Evolutionary conservation across 306 rosid genomes (phyloP).

Genomic region (Begonia masoniana): DNA sequence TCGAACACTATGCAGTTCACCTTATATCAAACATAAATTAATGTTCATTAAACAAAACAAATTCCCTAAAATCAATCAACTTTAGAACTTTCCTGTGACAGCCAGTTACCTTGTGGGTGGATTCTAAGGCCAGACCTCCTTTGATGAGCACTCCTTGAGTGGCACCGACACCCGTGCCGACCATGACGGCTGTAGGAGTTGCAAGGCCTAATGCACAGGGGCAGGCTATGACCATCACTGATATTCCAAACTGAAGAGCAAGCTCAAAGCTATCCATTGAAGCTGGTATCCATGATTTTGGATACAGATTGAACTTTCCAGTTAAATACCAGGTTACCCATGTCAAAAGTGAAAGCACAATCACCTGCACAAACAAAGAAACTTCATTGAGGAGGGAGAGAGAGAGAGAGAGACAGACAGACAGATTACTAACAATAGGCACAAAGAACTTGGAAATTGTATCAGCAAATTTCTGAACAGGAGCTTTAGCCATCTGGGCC

Average conservation of each 20-base stretch:
- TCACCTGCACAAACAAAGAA: slow-evolving; percentile 30
- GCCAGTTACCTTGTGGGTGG: slow-evolving; percentile 53
- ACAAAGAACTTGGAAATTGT: slow-evolving; percentile 71
- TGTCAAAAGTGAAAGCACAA: slow-evolving; percentile 46
- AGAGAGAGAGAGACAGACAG: neutral
- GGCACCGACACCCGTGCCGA: slow-evolving; percentile 90
- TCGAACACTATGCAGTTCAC: slow-evolving; percentile 79
- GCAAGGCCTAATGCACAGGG: slow-evolving; percentile 94
- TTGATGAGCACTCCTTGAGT: slow-evolving; percentile 81
- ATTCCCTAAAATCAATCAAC: too few relatives aligned
- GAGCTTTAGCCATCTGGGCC: slow-evolving; percentile 92
- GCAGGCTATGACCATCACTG: slow-evolving; percentile 92
- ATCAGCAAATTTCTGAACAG: slow-evolving; percentile 76
- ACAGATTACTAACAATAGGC: slow-evolving; percentile 32
- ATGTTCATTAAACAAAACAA: neutral
- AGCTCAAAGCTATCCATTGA: slow-evolving; percentile 70
- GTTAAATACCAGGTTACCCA: slow-evolving; percentile 71
- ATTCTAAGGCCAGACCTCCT: slow-evolving; percentile 84
- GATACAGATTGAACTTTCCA: slow-evolving; percentile 51
- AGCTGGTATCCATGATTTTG: slow-evolving; percentile 66
- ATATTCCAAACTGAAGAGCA: slow-evolving; percentile 81
- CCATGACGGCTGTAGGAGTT: slow-evolving; percentile 90
- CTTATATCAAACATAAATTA: slow-evolving; percentile 13
- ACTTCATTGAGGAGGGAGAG: neutral
- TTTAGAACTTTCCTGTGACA: too few relatives aligned